Evolutionary conservation across 1,139 yeast species (phyloP), one percentile per base, ranked within the genome.

Genomic region (Scheffersomyces segobiensis): DNA sequence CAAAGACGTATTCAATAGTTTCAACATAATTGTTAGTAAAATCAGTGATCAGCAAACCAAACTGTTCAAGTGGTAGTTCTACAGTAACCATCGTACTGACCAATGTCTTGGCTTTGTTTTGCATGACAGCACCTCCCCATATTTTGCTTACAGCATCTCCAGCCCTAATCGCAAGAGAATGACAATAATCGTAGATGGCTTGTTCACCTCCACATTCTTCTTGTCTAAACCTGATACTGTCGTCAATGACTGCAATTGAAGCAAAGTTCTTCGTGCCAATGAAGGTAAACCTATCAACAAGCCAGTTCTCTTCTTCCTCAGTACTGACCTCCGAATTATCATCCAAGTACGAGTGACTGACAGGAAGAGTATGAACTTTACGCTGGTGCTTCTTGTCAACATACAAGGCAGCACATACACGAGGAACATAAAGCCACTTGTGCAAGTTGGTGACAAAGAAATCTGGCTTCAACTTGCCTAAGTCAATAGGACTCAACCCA

Each of bases 371-470:
- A 60, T 87, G 88, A 58, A 88, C 75, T 14, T 66, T 57, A 1
- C 70, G 67, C 59, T 87, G 91, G 65, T 81, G 83, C 57, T 77
- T 73, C 3, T 79, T 77, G 61, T 82, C 81, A 8, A 85, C 89
- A 65, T 88, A 88, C 54, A 89, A 69, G 21, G 87, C 75, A 0
- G 91, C 88, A 63, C 83, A 80, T 0, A 87, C 85, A 54, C 86
- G 75, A 2, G 93, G 91, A 22, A 80, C 80, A 62, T 69, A 86
- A 53, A 79, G 75, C 93, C 93, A 89, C 67, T 89, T 89, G 76
- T 89, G 93, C 46, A 88, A 73, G 66, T 88, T 89, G 50, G 89
- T 74, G 18, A 83, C 80, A 65, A 80, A 83, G 67, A 87, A 88
- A 66, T 88, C 93, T 0, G 93, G 91, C 55, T 78, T 67, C 21